These are phyloP conservation scores for Aspergillus eucalypticola DNA, from an alignment of 2,329 filamentous ascomycete genomes.

Conservation along the genomic window DNA sequence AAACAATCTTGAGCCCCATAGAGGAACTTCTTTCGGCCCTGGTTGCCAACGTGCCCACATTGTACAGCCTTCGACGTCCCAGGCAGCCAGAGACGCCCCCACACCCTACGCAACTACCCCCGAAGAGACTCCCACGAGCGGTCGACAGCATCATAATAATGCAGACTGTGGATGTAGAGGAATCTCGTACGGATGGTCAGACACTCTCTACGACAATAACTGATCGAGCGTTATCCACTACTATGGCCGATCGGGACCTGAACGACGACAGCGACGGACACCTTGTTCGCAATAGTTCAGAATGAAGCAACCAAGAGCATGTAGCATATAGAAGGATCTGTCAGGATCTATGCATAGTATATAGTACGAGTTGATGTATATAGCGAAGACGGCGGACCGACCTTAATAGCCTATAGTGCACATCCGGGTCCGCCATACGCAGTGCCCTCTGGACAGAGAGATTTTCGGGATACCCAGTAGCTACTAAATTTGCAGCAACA, in stretches of 20 bases:
- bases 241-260: no score
- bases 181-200: background rate
- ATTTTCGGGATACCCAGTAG: no score
- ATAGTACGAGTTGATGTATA: background rate
- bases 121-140: background rate
- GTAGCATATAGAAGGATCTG: background rate
- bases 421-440: no score
- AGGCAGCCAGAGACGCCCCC: background rate
- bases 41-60: conserved; percentile 14
- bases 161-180: conserved; percentile 7
- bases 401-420: background rate
- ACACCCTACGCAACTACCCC: background rate
- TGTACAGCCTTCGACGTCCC: conserved; percentile 12
- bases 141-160: conserved; percentile 3
- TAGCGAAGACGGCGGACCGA: background rate
- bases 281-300: background rate
- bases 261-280: background rate
- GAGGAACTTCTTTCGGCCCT: conserved; percentile 13
- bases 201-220: background rate
- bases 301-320: background rate
- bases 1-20: conserved; percentile 7
- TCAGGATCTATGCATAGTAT: background rate
- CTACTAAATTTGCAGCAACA: no score
- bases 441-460: background rate
- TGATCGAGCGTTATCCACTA: background rate